Conservation (phyloP, 805 yeast species). For the Geotrichum ghanense region DNA sequence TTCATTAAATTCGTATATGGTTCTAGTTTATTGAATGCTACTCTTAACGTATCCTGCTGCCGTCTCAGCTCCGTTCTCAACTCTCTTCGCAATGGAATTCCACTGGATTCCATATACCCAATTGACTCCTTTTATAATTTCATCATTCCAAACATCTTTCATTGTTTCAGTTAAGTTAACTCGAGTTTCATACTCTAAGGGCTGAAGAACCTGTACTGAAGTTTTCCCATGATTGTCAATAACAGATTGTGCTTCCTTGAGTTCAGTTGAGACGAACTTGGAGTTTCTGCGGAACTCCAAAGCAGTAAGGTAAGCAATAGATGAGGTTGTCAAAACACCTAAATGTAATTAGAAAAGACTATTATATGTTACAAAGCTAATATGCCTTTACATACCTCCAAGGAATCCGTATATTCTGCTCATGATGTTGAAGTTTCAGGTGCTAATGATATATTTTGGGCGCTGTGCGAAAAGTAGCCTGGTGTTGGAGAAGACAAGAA, state of each 20-base stretch:
- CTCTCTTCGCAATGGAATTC: conserved; percentile 1
- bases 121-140: conserved; percentile 49
- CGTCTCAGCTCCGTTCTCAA: conserved; percentile 1
- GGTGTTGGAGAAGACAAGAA: background rate
- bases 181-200: conserved; percentile 36
- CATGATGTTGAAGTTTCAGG: conserved; percentile 17
- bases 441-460: background rate
- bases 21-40: conserved; percentile 1
- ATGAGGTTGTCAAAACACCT: conserved; percentile 48
- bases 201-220: conserved; percentile 33
- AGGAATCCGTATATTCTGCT: conserved; percentile 45
- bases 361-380: background rate
- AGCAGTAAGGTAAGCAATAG: conserved; percentile 51
- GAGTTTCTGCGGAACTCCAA: conserved; percentile 41
- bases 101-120: conserved; percentile 36
- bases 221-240: conserved; percentile 44
- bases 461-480: background rate
- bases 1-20: background rate
- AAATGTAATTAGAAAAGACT: conserved; percentile 30
- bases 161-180: conserved; percentile 43
- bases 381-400: conserved; percentile 32
- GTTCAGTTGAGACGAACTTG: conserved; percentile 33
- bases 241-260: conserved; percentile 37
- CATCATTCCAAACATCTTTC: conserved; percentile 73
- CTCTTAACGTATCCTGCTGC: background rate